Base-by-base conservation (phyloP, 23 red algal genomes). In the Gracilaria vermiculophylla region DNA sequence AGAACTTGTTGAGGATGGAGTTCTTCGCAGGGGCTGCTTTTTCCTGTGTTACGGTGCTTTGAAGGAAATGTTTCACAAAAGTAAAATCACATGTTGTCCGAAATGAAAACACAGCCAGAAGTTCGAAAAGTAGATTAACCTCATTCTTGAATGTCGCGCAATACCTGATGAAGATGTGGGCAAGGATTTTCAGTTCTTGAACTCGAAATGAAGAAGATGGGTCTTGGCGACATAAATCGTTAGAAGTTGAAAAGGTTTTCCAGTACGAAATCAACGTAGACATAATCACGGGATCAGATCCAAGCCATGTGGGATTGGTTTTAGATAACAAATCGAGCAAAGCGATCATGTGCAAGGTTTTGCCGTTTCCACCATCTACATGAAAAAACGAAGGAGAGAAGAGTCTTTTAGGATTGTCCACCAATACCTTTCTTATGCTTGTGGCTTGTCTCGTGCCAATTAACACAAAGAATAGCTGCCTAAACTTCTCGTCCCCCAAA, bases 21-120 rank as follows among this genome's bases (percentile, higher is more conserved):
- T 77, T 71, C 53, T 83, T 85, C 35, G 76, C n/a, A 55, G 24
- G 43, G 15, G 45, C 58, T 15, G 90, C 49, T 31, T 73, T 58
- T 12, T 23, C 36, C 14, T 74, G 40, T 11, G 83, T 76, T 1
- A 97, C 80, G 17, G 49, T 85, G 14, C 86, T 73, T 7, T 56
- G 43, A 21, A 91, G 70, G 58, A 94, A 99, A 0, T 51, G 53
- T 37, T 77, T 78, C 42, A 99, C 90, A 86, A 99, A 99, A 1
- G 88, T 61, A 72, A 99, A 99, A 53, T 99, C 97, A 28, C 62
- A 74, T n/a, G 89, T 75, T 67, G 90, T 89, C 33, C 94, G 77
- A 0, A 82, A 47, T 16, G 91, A 95, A 88, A 99, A 99, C 15
- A 99, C 81, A 32, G 85, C 80, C 29, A 99, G 80, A 39, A 99